Evolutionary conservation across 768 basidiomycete genomes (phyloP).

Genomic region (Naganishia randhawae): DNA sequence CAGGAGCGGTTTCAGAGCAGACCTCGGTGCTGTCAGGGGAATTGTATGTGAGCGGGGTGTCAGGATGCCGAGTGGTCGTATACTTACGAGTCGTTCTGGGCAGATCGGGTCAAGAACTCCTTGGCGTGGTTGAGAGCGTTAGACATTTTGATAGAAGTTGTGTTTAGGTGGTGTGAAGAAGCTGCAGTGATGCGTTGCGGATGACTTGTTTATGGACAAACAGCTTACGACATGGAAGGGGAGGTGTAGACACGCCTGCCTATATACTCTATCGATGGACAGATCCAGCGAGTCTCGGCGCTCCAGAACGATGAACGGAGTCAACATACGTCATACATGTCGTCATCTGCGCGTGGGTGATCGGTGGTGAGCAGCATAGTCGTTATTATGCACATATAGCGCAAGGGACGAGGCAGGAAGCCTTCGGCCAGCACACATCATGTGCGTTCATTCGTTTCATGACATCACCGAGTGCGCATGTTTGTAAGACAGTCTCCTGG

Average conservation of each 20-base stretch:
- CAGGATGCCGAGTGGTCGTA: neutral
- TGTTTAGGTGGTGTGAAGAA: conserved; percentile 23
- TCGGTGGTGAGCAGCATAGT: neutral
- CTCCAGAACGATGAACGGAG: neutral
- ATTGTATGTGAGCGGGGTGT: neutral
- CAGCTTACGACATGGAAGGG: neutral
- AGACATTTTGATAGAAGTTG: conserved; percentile 20
- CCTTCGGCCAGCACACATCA: neutral
- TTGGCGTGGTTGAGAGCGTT: conserved; percentile 20
- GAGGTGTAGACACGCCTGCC: neutral
- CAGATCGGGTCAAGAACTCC: conserved; percentile 23
- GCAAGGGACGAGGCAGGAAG: neutral
- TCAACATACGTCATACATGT: neutral
- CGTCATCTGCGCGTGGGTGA: neutral
- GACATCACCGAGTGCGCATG: neutral
- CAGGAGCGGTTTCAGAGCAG: conserved; percentile 49
- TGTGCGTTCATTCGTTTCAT: neutral
- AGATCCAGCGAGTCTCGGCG: neutral
- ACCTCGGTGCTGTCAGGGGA: conserved; percentile 48
- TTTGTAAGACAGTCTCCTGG: too few species aligned
- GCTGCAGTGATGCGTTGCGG: neutral
- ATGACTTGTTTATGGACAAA: neutral
- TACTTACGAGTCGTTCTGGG: conserved; percentile 20
- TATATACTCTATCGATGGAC: neutral
- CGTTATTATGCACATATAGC: neutral